These are phyloP conservation scores for Crinitomyces ghanaensis DNA, from an alignment of 805 yeast species.

Conservation along the genomic window DNA sequence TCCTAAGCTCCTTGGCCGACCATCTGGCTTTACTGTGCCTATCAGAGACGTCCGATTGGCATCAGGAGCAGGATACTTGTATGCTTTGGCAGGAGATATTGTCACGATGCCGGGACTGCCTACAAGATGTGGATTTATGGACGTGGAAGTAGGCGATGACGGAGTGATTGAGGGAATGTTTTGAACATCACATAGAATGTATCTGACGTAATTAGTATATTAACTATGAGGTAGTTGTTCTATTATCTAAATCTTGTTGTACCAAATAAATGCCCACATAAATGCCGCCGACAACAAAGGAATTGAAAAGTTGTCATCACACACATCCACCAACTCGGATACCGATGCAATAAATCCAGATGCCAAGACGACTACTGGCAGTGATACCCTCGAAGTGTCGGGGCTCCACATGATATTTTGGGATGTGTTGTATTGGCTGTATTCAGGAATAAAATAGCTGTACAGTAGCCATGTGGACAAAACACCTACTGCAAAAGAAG, in stretches of 20 bases:
- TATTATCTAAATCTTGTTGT: too few species aligned
- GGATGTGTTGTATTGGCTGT: conserved; percentile 36
- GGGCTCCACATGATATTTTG: conserved; percentile 58
- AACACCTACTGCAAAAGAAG: conserved; percentile 70
- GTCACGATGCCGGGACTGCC: conserved; percentile 97
- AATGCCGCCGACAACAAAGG: conserved; percentile 74
- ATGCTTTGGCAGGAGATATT: conserved; percentile 93
- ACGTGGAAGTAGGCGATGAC: conserved; percentile 79
- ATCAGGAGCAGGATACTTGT: conserved; percentile 93
- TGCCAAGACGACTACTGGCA: conserved; percentile 43
- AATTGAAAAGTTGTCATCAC: conserved; percentile 92
- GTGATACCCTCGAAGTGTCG: conserved; percentile 43
- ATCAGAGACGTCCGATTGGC: conserved; percentile 90
- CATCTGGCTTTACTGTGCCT: conserved; percentile 87
- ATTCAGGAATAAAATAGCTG: conserved; percentile 59
- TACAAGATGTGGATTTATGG: conserved; percentile 93
- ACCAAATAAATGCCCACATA: conserved; percentile 38
- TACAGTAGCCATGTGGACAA: conserved; percentile 56
- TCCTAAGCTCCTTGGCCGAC: conserved; percentile 87
- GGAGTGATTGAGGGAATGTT: conserved; percentile 94
- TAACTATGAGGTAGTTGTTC: too few species aligned
- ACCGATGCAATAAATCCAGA: conserved; percentile 77
- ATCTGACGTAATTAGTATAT: not conserved
- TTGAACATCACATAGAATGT: conserved; percentile 28
- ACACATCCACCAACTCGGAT: conserved; percentile 71